Conservation (phyloP, 805 yeast genomes). For the Ogataea naganishii region DNA sequence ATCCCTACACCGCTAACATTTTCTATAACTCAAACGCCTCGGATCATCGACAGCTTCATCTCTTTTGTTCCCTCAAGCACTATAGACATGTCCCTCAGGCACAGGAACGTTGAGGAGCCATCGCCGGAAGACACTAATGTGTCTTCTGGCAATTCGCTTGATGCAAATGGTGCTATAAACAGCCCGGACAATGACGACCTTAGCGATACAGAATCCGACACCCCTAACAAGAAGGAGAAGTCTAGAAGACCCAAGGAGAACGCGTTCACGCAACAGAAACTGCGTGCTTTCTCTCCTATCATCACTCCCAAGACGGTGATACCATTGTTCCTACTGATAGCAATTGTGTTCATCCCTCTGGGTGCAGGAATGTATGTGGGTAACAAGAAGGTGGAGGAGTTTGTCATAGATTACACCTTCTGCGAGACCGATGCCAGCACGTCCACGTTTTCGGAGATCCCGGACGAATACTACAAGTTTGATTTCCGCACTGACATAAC, state of each 20-base stretch:
- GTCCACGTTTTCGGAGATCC: conserved; percentile 43
- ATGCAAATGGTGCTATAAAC: too few species aligned
- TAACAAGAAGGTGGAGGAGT: conserved; percentile 64
- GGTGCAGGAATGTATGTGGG: conserved; percentile 83
- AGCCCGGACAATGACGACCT: too few species aligned
- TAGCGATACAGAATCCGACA: conserved; percentile 33
- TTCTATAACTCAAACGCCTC: too few species aligned
- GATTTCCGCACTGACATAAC: conserved; percentile 42
- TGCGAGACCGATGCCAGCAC: conserved; percentile 47
- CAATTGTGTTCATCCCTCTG: conserved; percentile 81
- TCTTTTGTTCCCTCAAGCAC: too few species aligned
- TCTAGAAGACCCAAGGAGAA: conserved; percentile 57
- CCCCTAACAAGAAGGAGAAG: conserved; percentile 30
- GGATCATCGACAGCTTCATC: too few species aligned
- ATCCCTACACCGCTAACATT: too few species aligned
- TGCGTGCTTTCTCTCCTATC: conserved; percentile 62
- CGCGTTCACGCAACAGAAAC: conserved; percentile 48
- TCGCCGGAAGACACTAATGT: too few species aligned
- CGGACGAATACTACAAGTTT: conserved; percentile 44
- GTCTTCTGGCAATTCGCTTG: too few species aligned
- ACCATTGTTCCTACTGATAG: conserved; percentile 67
- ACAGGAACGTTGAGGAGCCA: too few species aligned
- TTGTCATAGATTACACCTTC: conserved; percentile 66
- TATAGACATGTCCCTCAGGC: too few species aligned
- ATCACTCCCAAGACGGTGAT: conserved; percentile 87